phyloP scores from a whole-genome alignment of 2,329 filamentous ascomycete genomes.

The Ophiostoma ulmi region DNA sequence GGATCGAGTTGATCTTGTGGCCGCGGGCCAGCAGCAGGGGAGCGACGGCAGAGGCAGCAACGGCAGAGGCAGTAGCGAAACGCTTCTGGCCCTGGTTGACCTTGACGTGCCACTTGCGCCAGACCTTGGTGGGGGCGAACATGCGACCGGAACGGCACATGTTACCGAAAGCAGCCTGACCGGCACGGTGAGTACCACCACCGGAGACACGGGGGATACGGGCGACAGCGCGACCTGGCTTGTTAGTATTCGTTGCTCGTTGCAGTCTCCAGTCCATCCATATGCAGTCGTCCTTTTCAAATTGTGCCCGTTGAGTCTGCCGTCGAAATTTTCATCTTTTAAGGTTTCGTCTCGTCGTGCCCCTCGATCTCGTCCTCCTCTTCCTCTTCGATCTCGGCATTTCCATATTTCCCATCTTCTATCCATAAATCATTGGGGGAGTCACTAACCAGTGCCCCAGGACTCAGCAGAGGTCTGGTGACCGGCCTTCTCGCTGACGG shows the following conservation, averaged over 20 bases:
- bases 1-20: constrained; percentile 85
- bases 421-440: constrained; percentile 1
- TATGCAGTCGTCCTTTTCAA: neutral
- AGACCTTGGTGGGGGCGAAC: constrained; percentile 99
- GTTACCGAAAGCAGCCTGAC: constrained; percentile 99
- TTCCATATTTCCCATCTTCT: neutral
- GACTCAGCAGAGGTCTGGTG: constrained; percentile 99
- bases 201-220: constrained; percentile 99
- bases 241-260: constrained; percentile 13
- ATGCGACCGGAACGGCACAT: constrained; percentile 99
- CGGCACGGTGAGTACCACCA: constrained; percentile 99
- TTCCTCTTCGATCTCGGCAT: neutral
- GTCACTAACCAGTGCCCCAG: constrained; percentile 91
- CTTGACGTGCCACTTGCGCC: constrained; percentile 99
- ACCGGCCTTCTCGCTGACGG: constrained; percentile 99
- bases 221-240: constrained; percentile 88
- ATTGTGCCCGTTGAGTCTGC: neutral
- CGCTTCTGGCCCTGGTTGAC: constrained; percentile 99
- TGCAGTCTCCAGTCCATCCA: neutral
- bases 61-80: constrained; percentile 94
- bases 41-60: constrained; percentile 92
- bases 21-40: constrained; percentile 94
- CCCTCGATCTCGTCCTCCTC: neutral
- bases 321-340: neutral
- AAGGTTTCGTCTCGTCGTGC: neutral